These are phyloP conservation scores for Diaporthe caulivora DNA, from an alignment of 2,329 filamentous ascomycete species.

Conservation along the genomic window DNA sequence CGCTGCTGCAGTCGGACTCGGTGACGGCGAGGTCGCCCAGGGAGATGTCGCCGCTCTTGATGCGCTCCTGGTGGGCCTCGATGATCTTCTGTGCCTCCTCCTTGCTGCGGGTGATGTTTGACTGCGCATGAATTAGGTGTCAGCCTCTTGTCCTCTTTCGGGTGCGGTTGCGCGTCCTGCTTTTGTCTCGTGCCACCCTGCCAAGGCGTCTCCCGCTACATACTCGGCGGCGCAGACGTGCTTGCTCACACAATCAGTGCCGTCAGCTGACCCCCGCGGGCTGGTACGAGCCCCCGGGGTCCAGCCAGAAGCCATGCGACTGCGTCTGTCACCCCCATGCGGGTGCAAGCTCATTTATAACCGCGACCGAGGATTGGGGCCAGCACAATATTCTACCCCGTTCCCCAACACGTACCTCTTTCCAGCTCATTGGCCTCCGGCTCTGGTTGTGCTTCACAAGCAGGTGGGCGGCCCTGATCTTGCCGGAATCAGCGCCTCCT, in stretches of 20 bases:
- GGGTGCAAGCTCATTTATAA: neutral
- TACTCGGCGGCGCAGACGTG: neutral
- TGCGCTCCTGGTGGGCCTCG: constrained; percentile 79
- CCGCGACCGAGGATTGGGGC: neutral
- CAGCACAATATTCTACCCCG: too few relatives aligned
- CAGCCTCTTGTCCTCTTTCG: neutral
- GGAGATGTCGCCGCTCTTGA: constrained; percentile 75
- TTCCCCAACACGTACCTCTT: constrained; percentile 66
- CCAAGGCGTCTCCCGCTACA: neutral
- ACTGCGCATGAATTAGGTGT: constrained; percentile 52
- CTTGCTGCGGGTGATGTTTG: constrained; percentile 88
- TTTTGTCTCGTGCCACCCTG: neutral
- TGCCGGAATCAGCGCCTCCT: constrained; percentile 63
- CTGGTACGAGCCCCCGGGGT: neutral
- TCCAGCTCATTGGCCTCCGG: constrained; percentile 92
- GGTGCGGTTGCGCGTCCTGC: neutral
- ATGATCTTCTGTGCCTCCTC: constrained; percentile 88
- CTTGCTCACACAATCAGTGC: neutral
- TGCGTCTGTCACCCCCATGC: neutral
- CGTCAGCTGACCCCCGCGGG: neutral
- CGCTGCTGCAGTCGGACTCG: constrained; percentile 96
- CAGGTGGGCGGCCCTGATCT: constrained; percentile 93
- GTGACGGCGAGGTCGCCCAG: constrained; percentile 87
- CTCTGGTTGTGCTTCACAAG: constrained; percentile 94
- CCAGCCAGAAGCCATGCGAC: neutral